phyloP scores from a whole-genome alignment of 208 protist species.

The Trypanosoma platydactyli region DNA sequence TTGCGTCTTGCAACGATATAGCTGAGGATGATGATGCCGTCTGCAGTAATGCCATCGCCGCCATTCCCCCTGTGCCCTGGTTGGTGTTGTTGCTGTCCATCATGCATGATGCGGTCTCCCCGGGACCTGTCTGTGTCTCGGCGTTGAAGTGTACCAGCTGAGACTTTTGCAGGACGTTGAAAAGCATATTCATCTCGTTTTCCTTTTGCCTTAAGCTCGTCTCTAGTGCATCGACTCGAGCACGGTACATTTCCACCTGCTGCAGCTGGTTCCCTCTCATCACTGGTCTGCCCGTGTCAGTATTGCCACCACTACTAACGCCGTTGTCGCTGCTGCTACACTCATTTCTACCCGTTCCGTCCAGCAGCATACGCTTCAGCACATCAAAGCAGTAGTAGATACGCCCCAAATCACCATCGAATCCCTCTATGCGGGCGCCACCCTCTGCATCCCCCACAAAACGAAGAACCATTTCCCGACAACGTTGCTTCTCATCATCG shows the following conservation, averaged over 20 bases:
- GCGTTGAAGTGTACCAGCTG: slow-evolving; percentile 45
- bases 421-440: slow-evolving; percentile 63
- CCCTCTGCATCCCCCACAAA: slow-evolving; percentile 51
- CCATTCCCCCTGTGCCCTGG: neutral
- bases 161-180: slow-evolving; percentile 81
- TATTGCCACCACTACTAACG: neutral
- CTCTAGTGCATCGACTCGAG: slow-evolving; percentile 60
- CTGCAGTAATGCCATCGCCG: too few relatives aligned
- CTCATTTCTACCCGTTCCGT: slow-evolving; percentile 14
- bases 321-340: neutral
- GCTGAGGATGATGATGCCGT: too few relatives aligned
- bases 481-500: slow-evolving; percentile 73
- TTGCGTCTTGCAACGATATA: too few relatives aligned
- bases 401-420: slow-evolving; percentile 81
- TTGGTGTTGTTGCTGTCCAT: neutral
- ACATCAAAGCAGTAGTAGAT: slow-evolving; percentile 90
- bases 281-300: neutral
- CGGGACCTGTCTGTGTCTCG: slow-evolving; percentile 41
- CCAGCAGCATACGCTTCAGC: slow-evolving; percentile 50
- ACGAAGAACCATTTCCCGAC: slow-evolving; percentile 56
- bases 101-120: neutral
- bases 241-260: slow-evolving; percentile 35
- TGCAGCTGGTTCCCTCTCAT: neutral
- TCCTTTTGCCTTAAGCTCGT: slow-evolving; percentile 89
- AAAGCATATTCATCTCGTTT: slow-evolving; percentile 90